Evolutionary conservation across 768 basidiomycete species (phyloP).

Genomic region (Vishniacozyma victoriae): DNA sequence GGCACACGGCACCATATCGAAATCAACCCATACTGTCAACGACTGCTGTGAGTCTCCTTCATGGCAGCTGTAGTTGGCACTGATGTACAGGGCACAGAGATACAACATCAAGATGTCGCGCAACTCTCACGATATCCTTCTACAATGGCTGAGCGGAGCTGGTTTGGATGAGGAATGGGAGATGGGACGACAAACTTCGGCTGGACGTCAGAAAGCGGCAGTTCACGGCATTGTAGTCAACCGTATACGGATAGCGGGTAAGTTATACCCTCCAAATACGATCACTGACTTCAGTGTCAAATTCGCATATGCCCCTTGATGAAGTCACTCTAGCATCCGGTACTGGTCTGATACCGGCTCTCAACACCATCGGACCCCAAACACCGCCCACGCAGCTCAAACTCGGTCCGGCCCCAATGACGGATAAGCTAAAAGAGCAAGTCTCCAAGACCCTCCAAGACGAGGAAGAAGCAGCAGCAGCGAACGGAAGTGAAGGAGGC

Average conservation of each 20-base stretch:
- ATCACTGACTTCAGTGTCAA: conserved; percentile 17
- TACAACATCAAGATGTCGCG: conserved; percentile 84
- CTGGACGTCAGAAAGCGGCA: conserved; percentile 77
- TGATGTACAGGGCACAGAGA: conserved; percentile 56
- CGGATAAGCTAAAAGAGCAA: conserved; percentile 74
- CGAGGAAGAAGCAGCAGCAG: conserved; percentile 48
- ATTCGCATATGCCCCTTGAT: conserved; percentile 26
- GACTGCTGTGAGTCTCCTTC: conserved; percentile 55
- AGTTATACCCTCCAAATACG: conserved; percentile 17
- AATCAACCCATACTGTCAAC: conserved; percentile 71
- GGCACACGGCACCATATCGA: conserved; percentile 77
- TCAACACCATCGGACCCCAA: conserved; percentile 59
- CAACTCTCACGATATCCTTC: conserved; percentile 81
- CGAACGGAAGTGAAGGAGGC: background rate
- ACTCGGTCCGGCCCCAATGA: conserved; percentile 72
- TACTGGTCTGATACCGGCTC: conserved; percentile 54
- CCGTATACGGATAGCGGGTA: conserved; percentile 84
- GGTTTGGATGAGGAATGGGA: conserved; percentile 67
- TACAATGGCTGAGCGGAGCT: conserved; percentile 92
- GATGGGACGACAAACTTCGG: conserved; percentile 71
- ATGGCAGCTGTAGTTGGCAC: background rate
- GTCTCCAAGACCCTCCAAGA: conserved; percentile 73
- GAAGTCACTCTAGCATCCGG: conserved; percentile 39
- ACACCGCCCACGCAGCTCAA: conserved; percentile 79
- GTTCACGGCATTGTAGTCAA: conserved; percentile 94